Base-by-base conservation (phyloP, 441 rosid genomes). In the Pelargonium fulgidum region DNA sequence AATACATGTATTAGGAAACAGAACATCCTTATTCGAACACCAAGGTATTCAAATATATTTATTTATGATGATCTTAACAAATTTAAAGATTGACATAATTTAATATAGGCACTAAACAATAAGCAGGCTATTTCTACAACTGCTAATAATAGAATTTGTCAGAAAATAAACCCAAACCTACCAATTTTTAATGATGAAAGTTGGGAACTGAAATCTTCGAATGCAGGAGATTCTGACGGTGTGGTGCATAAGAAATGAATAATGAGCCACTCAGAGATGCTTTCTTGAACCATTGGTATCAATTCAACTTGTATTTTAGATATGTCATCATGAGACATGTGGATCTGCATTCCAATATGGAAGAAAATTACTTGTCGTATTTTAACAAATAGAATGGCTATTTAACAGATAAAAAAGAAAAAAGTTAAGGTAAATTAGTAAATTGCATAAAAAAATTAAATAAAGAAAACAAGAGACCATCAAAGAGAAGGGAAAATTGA, bases 151-250 rank as follows among this genome's bases (percentile, higher is more conserved):
- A 45, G n/a, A 4, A 45, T 2, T 20, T 61, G 39, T 13, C 42
- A 29, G 12, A 11, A 62, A 26, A 62, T 62, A 26, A 24, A 62
- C 13, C 59, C 68, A 65, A 79, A 70, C 91, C 75, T 78, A 92
- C 98, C 99, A 72, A 95, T 89, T 73, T 83, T 90, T 72, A 95
- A 80, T 26, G 85, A 84, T 72, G 99, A 95, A 69, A 95, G 97
- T 76, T 95, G 94, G 62, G 78, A 85, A 80, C 95, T 92, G 76
- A 95, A 95, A 88, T 90, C 97, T 82, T 90, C 97, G 75, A 84
- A 74, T 72, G 89, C 80, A 52, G 86, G 85, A 64, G 87, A 83
- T 76, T 92, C 91, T 61, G 95, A 88, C 67, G 99, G 90, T 66
- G 91, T 87, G 54, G 87, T 83, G 68, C 85, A 77, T 71, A 89